phyloP scores from a whole-genome alignment of 495 filamentous ascomycete species.

The Neurospora intermedia region DNA sequence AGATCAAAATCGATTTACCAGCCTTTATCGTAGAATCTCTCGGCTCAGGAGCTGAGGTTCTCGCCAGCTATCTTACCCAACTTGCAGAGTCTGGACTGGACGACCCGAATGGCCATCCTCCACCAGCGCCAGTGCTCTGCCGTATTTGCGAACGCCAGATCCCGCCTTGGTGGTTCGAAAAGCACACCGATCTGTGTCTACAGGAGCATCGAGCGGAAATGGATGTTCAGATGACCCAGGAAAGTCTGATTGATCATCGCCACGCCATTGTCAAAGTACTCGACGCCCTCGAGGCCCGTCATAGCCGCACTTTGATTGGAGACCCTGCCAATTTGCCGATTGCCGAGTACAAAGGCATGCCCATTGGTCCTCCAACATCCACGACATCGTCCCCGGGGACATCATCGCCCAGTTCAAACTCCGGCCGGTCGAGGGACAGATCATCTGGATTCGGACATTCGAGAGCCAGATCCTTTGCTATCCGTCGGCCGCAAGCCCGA shows the following conservation, averaged over 20 bases:
- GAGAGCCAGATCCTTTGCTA: constrained; percentile 69
- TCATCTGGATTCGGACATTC: constrained; percentile 64
- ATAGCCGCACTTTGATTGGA: constrained; percentile 52
- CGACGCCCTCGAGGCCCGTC: constrained; percentile 78
- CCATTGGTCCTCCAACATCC: constrained; percentile 65
- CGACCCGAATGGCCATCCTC: constrained; percentile 73
- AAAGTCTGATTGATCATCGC: constrained; percentile 85
- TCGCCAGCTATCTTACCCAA: constrained; percentile 84
- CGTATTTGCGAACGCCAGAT: constrained; percentile 97
- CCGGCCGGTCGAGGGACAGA: constrained; percentile 68
- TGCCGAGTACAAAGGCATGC: constrained; percentile 83
- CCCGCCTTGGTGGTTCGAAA: constrained; percentile 99
- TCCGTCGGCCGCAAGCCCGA: constrained; percentile 76
- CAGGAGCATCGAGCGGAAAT: constrained; percentile 95
- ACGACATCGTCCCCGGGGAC: constrained; percentile 53
- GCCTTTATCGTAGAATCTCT: constrained; percentile 84
- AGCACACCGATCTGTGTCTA: constrained; percentile 90
- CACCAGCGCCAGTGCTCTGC: constrained; percentile 81
- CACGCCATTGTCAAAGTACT: constrained; percentile 93
- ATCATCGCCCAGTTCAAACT: constrained; percentile 46
- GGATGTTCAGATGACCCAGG: constrained; percentile 92
- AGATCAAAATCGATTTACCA: constrained; percentile 92
- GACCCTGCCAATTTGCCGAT: constrained; percentile 45
- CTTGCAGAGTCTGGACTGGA: constrained; percentile 77
- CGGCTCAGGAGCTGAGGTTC: constrained; percentile 86